Base-by-base conservation (phyloP, 176 grass and related monocot species). In the Phyllostachys edulis region DNA sequence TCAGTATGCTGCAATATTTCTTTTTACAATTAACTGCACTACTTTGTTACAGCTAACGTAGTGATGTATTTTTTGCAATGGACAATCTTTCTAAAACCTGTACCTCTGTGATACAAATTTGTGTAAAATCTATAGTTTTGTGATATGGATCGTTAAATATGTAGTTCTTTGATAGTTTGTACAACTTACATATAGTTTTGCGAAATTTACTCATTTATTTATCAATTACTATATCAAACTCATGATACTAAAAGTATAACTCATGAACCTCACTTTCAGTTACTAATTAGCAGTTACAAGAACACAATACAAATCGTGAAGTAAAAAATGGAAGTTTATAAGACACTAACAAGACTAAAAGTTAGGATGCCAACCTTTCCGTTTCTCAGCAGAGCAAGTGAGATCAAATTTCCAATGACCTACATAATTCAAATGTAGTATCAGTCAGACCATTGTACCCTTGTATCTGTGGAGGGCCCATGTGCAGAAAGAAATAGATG, bases 331-430 rank as follows among this genome's bases (percentile, higher is more conserved):
- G 13, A 1, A 77, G 71, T 66, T 23, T 29, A 21, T 77, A 55
- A 9, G 13, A 74, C 44, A 84, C 27, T 38, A 49, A 64, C 29
- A 66, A 37, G 46, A 76, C 18, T 41, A 0, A 6, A 66, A 84
- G 40, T 15, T 66, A 75, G 26, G 59, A 63, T 79, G 72, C 91
- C 90, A 79, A 98, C 93, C 89, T 90, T 74, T 82, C 87, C 87
- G 80, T 92, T 57, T 84, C 89, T 90, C 64, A 98, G 77, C 14
- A 98, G 87, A 52, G 88, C 93, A 80, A 98, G 96, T 15, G 93
- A 88, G 52, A 98, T 91, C 89, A 98, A 89, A 91, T 95, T 98
- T 68, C 96, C 96, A 87, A 98, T 94, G 34, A 98, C 91, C 96
- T 98, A 79, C 32, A 63, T 68, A 42, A 72, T 75, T 52, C 54